These are phyloP conservation scores for Oenanthe sinensis DNA, from an alignment of 129 eudicot genomes.

Conservation along the genomic window DNA sequence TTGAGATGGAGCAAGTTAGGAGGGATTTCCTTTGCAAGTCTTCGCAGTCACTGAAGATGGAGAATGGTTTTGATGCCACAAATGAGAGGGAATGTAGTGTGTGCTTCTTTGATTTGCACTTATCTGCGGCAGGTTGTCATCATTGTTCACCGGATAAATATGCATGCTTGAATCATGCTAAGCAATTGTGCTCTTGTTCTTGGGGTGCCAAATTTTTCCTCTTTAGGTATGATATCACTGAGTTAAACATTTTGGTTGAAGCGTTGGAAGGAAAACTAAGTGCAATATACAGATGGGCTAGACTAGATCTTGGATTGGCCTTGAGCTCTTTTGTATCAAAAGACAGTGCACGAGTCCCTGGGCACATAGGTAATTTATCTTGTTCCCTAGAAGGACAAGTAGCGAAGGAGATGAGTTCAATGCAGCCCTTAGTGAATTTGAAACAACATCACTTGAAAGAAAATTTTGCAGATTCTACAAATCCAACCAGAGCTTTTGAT, in stretches of 20 bases:
- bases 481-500: slow-evolving; percentile 20
- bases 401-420: slow-evolving; percentile 20
- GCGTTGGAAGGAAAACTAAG: slow-evolving; percentile 97
- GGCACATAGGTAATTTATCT: slow-evolving; percentile 25
- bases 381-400: slow-evolving; percentile 23
- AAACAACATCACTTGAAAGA: slow-evolving; percentile 33
- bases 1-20: slow-evolving; percentile 75
- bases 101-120: slow-evolving; percentile 82
- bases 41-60: slow-evolving; percentile 80
- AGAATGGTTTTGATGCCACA: slow-evolving; percentile 73
- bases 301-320: slow-evolving; percentile 80
- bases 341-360: slow-evolving; percentile 32
- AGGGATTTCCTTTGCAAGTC: slow-evolving; percentile 84
- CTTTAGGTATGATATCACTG: slow-evolving; percentile 73
- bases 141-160: slow-evolving; percentile 83
- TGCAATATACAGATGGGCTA: slow-evolving; percentile 96
- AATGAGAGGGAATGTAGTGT: slow-evolving; percentile 88
- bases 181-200: slow-evolving; percentile 84
- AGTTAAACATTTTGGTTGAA: slow-evolving; percentile 72
- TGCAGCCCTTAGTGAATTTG: slow-evolving; percentile 9
- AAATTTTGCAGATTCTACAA: slow-evolving; percentile 17
- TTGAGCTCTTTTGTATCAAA: slow-evolving; percentile 59
- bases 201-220: slow-evolving; percentile 88
- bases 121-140: slow-evolving; percentile 94
- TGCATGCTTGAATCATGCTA: slow-evolving; percentile 91